Base-by-base conservation (phyloP, 2,329 filamentous ascomycete species). In the Claviceps spartinae region DNA sequence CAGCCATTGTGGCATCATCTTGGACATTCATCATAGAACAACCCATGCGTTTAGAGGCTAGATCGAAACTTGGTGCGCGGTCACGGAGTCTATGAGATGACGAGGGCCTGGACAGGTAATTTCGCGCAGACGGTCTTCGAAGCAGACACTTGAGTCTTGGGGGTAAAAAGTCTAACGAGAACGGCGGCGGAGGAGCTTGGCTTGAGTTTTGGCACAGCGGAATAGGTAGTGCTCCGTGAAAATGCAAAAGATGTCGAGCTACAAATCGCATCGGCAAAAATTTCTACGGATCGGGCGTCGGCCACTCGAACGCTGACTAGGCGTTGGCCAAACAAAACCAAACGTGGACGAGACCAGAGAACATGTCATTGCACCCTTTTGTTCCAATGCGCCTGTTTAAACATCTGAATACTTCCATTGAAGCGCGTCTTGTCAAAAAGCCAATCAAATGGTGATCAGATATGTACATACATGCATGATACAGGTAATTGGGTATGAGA, bases 11-110 rank as follows among this genome's bases (percentile, higher is more conserved):
- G 50, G 52, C 49, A 20, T 64, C 59, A 24, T 50, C 34, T 46
- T 62, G 55, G 22, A 63, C 60, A 52, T 58, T 51, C 66, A 68
- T 68, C 43, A 8, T 54, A 11, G 9, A 48, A 37, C 5, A n/a
- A n/a, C n/a, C n/a, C 18, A 52, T 16, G 18, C 22, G n/a, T 45
- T 44, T 20, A 26, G 37, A 24, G 22, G 20, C 20, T n/a, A 6
- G 30, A 18, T 14, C 41, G 41, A 16, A 30, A 44, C 6, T 18
- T 49, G 37, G 37, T 30, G 24, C 24, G 18, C 24, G 13, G n/a
- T 49, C 26, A 43, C 11, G 13, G 22, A 18, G 37, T n/a, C 6
- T 11, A n/a, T 38, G 46, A 38, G 34, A 36, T 30, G 20, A 24
- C 24, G 34, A 22, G 9, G 18, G 1, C 34, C 34, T 13, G 34